A percentile compares a stretch with the other conserved stretches of the same genome.
These are phyloP conservation scores for Amphibolis antarctica DNA, from an alignment of 106 monocot genomes.

Conservation along the genomic window DNA sequence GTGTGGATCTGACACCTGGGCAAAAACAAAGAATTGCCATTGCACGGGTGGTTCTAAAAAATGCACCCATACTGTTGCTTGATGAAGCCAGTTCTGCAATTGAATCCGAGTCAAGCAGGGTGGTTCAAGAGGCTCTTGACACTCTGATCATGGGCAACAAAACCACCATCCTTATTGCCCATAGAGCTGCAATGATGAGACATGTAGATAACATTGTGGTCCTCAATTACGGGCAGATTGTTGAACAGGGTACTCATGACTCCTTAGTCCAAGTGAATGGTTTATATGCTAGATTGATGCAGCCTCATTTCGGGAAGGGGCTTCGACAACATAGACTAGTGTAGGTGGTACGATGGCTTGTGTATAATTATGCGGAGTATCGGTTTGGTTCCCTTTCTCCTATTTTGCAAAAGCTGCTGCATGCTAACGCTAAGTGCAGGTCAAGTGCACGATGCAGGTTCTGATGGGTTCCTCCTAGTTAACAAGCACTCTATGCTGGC, in stretches of 20 bases:
- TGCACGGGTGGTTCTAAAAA: conserved; percentile 86
- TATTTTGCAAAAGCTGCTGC: not conserved
- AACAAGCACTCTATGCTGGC: not conserved
- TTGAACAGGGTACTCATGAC: conserved; percentile 92
- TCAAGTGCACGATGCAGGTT: not conserved
- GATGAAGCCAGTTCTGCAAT: conserved; percentile 96
- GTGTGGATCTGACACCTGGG: conserved; percentile 81
- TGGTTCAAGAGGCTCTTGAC: conserved; percentile 93
- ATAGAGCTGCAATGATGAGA: conserved; percentile 94
- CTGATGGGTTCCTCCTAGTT: not conserved
- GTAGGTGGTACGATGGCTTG: conserved; percentile 21
- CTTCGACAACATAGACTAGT: conserved; percentile 61
- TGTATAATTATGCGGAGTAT: conserved; percentile 29
- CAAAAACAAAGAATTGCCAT: conserved; percentile 98
- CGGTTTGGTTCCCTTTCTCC: conserved; percentile 20
- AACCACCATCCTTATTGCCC: conserved; percentile 88
- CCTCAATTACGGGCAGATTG: conserved; percentile 84
- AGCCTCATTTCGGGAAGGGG: conserved; percentile 95
- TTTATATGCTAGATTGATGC: conserved; percentile 90
- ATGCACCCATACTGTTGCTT: conserved; percentile 90
- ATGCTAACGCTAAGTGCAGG: not conserved
- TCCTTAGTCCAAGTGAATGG: conserved; percentile 76
- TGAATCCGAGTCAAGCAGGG: conserved; percentile 91
- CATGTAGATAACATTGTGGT: conserved; percentile 98
- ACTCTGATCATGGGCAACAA: conserved; percentile 95